These are phyloP conservation scores for Aspergillus intermedius DNA, from an alignment of 2,329 filamentous ascomycete genomes.

Conservation along the genomic window DNA sequence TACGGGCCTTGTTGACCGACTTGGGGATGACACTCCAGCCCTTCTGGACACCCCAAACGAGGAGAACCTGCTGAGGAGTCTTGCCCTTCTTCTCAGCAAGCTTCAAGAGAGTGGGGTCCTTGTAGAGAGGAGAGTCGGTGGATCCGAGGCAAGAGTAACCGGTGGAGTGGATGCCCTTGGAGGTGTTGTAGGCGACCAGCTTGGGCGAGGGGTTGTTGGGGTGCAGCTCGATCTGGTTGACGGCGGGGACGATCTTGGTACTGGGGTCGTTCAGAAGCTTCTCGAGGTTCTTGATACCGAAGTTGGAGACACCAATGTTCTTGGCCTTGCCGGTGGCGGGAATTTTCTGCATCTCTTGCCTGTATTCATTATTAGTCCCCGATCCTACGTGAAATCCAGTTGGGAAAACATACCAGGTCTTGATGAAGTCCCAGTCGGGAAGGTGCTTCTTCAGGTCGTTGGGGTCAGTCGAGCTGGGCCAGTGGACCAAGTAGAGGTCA, in stretches of 20 bases:
- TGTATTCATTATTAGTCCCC: conserved; percentile 63
- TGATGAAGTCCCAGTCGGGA: conserved; percentile 72
- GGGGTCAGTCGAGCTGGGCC: conserved; percentile 51
- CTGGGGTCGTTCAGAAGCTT: conserved; percentile 62
- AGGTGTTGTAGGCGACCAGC: conserved; percentile 46
- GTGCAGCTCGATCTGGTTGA: conserved; percentile 50
- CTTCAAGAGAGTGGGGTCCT: conserved; percentile 46
- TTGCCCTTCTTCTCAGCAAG: conserved; percentile 52
- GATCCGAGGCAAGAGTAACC: conserved; percentile 53
- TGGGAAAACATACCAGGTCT: conserved; percentile 55
- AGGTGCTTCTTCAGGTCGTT: conserved; percentile 54
- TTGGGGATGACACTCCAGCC: conserved; percentile 83
- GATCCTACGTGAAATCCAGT: conserved; percentile 53
- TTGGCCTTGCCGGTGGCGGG: conserved; percentile 55
- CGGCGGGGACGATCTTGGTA: conserved; percentile 48
- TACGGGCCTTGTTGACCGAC: conserved; percentile 65
- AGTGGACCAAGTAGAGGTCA: conserved; percentile 69
- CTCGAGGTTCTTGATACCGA: conserved; percentile 73
- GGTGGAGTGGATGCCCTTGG: conserved; percentile 50
- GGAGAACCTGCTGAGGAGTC: conserved; percentile 48
- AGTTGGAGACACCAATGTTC: conserved; percentile 84
- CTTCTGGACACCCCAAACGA: conserved; percentile 66
- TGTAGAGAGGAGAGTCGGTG: conserved; percentile 49
- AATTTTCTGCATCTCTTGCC: conserved; percentile 41
- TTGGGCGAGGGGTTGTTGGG: conserved; percentile 64